These are phyloP conservation scores for Mortierella alpina DNA, from an alignment of 192 early-diverging fungal genomes.

Conservation along the genomic window DNA sequence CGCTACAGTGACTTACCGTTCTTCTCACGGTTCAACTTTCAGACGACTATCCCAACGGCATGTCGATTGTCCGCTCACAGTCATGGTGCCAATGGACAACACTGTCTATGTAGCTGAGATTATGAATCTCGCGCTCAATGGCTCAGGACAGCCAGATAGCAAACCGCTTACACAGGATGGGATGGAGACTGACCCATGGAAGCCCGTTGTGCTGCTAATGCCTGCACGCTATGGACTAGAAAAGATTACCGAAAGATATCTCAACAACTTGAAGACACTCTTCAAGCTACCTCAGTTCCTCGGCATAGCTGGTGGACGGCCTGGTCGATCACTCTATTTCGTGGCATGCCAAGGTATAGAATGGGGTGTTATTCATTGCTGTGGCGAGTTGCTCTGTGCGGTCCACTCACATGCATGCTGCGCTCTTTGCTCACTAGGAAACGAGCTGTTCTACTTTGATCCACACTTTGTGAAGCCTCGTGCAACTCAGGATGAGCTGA, in stretches of 20 bases:
- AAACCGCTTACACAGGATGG: neutral
- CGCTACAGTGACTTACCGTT: neutral
- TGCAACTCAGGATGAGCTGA: conserved; percentile 32
- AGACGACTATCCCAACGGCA: conserved; percentile 49
- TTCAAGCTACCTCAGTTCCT: conserved; percentile 55
- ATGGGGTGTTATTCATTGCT: neutral
- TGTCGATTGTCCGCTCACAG: conserved; percentile 37
- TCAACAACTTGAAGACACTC: conserved; percentile 27
- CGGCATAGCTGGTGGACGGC: conserved; percentile 56
- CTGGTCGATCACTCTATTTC: conserved; percentile 55
- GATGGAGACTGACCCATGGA: conserved; percentile 23
- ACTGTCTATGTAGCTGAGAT: conserved; percentile 29
- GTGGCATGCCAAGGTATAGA: conserved; percentile 52
- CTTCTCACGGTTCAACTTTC: neutral
- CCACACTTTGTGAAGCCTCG: conserved; percentile 55
- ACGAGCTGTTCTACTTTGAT: conserved; percentile 55
- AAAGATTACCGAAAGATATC: conserved; percentile 26
- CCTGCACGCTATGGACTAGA: conserved; percentile 43
- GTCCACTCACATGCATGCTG: neutral
- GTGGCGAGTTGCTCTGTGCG: neutral
- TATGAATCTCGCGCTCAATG: neutral
- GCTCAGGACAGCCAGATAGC: neutral
- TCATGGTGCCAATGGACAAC: conserved; percentile 46
- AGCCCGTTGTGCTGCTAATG: conserved; percentile 52
- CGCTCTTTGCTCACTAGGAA: conserved; percentile 21